phyloP scores from a whole-genome alignment of 192 early-diverging fungal species.

The Rhizoclosmatium sp. region DNA sequence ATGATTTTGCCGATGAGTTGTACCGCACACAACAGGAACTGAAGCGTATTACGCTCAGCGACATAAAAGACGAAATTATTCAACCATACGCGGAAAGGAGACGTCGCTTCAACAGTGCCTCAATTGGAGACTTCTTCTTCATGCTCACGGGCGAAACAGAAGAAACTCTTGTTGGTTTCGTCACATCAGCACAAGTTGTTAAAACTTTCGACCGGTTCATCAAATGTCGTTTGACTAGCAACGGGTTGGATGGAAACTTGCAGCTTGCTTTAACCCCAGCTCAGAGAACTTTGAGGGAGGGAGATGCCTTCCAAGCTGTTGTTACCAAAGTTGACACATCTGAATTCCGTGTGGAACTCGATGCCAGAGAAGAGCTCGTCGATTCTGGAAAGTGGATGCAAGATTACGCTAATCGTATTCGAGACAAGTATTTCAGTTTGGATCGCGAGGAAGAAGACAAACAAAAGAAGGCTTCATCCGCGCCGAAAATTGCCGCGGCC shows the following conservation, averaged over 20 bases:
- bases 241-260: slow-evolving; percentile 86
- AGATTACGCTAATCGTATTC: slow-evolving; percentile 1
- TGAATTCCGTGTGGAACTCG: slow-evolving; percentile 78
- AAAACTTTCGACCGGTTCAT: slow-evolving; percentile 79
- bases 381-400: slow-evolving; percentile 36
- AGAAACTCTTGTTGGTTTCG: slow-evolving; percentile 68
- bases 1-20: slow-evolving; percentile 89
- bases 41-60: slow-evolving; percentile 78
- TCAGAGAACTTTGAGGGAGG: slow-evolving; percentile 57
- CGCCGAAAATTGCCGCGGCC: slow-evolving; percentile 2
- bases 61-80: slow-evolving; percentile 90
- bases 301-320: slow-evolving; percentile 75
- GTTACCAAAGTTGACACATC: slow-evolving; percentile 85
- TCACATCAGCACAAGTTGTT: slow-evolving; percentile 74
- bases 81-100: slow-evolving; percentile 80
- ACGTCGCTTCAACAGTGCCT: slow-evolving; percentile 63
- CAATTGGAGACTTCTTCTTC: slow-evolving; percentile 68
- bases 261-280: slow-evolving; percentile 63
- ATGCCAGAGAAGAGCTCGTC: slow-evolving; percentile 59
- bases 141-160: slow-evolving; percentile 89
- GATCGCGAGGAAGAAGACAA: slow-evolving; percentile 52
- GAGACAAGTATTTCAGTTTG: slow-evolving; percentile 36
- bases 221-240: slow-evolving; percentile 70
- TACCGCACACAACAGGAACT: slow-evolving; percentile 74
- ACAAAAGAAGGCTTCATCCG: slow-evolving; percentile 8